Evolutionary conservation across 176 grass and related monocot genomes (phyloP).

Genomic region (Juncus inflexus): DNA sequence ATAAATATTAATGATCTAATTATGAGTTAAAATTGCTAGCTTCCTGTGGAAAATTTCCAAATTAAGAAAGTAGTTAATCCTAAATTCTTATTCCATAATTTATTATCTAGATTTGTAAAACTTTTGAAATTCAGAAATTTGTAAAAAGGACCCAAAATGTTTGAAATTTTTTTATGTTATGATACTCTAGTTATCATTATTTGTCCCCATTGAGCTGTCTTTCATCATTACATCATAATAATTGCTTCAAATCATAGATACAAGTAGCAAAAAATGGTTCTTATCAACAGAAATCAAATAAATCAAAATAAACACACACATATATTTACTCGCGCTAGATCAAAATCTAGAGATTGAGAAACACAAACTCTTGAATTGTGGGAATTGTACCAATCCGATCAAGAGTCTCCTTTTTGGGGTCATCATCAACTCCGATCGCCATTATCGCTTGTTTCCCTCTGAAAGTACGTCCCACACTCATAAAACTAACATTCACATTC

Average conservation of each 20-base stretch:
- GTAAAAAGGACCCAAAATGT: too few species aligned
- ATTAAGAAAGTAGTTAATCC: too few species aligned
- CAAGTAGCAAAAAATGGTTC: not conserved
- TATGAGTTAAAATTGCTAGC: too few species aligned
- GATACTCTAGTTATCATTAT: too few species aligned
- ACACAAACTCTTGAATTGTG: conserved; percentile 86
- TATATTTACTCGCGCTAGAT: not conserved
- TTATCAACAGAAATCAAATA: not conserved
- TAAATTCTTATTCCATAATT: too few species aligned
- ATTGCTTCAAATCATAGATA: not conserved
- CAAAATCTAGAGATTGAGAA: conserved; percentile 64
- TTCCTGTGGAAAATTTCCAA: too few species aligned
- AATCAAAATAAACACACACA: not conserved
- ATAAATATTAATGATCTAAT: too few species aligned
- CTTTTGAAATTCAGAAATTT: too few species aligned
- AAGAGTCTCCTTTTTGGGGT: conserved; percentile 68
- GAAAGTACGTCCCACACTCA: conserved; percentile 86
- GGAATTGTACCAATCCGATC: conserved; percentile 60
- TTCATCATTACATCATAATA: too few species aligned
- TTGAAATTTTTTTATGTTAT: too few species aligned
- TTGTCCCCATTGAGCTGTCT: too few species aligned
- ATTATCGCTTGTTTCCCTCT: conserved; percentile 86
- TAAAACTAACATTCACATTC: conserved; percentile 93
- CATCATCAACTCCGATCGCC: conserved; percentile 95
- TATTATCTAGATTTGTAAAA: too few species aligned